Base-by-base conservation (phyloP, 2,329 filamentous ascomycete genomes). In the Epichloe glyceriae region DNA sequence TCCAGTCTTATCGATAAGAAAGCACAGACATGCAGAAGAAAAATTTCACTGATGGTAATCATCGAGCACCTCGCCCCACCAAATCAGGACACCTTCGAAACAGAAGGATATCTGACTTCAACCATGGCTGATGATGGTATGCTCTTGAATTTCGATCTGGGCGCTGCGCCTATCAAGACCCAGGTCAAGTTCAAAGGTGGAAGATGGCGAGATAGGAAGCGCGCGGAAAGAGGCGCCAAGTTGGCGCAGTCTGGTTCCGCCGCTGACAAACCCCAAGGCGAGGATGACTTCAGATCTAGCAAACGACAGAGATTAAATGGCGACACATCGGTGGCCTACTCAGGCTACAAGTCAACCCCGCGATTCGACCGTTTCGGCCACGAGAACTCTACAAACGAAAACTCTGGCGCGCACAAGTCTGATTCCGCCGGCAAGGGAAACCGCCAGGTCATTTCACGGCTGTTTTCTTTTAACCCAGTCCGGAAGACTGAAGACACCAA, bases 121-220 rank as follows among this genome's bases (percentile, higher is more conserved):
- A 55, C 43, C 54, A 96, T 97, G 90, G 87, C 87, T 48, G 90
- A 97, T 73, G 87, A 95, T 82, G 89, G 89, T 58, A 86, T 98
- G 80, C 78, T 96, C 52, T 74, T 97, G 64, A 97, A 97, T 61
- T 96, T 97, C 65, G 83, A 88, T 60, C 73, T 95, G 52, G 78
- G 80, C 30, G 82, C 87, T 54, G 77, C 73, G 17, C 77, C 85
- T 12, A 65, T 87, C 50, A 76, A 82, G 53, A 73, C 77, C 5
- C 71, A 78, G 50, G 72, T 78, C 54, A 81, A 75, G 58, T 87
- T 94, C 67, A 93, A 86, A 64, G 93, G 93, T 58, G 93, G 93
- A n/a, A 80, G 81, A 60, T 98, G 93, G 93, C 85, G 86, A 63
- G 90, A 95, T 64, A 80, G 93, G 55, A 76, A 91, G 53, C 84